A percentile compares a stretch with the other conserved stretches of the same genome.
phyloP scores from a whole-genome alignment of 352 stramenopile genomes.

The Globisporangium nodosum region DNA sequence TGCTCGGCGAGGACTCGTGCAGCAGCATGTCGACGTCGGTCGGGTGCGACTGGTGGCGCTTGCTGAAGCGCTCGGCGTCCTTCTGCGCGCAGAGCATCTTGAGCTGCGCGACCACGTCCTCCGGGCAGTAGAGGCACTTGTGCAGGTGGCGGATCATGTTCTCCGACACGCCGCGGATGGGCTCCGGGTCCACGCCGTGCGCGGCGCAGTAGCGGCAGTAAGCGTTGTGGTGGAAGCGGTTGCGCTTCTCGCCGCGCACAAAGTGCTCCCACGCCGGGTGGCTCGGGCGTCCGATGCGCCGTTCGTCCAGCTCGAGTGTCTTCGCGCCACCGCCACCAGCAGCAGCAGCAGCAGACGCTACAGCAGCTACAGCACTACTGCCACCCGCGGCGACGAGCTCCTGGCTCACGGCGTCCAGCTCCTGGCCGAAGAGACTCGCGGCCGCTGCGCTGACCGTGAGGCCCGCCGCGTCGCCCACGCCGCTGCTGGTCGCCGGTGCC shows the following conservation, averaged over 20 bases:
- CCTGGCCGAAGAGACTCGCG: slow-evolving; percentile 12
- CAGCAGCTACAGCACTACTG: background rate
- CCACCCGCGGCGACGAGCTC: background rate
- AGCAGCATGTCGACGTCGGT: slow-evolving; percentile 33
- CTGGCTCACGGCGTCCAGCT: slow-evolving; percentile 12
- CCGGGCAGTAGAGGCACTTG: slow-evolving; percentile 69
- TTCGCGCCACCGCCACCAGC: background rate
- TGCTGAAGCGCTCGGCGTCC: slow-evolving; percentile 67
- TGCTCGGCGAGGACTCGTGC: slow-evolving; percentile 23
- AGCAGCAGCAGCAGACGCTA: background rate
- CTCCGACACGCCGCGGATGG: slow-evolving; percentile 61
- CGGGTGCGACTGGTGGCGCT: slow-evolving; percentile 42
- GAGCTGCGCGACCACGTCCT: slow-evolving; percentile 61
- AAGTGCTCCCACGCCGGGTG: slow-evolving; percentile 81
- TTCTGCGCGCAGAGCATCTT: slow-evolving; percentile 64
- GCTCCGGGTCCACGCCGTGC: slow-evolving; percentile 37
- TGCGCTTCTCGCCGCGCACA: slow-evolving; percentile 68
- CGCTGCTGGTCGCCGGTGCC: slow-evolving; percentile 1
- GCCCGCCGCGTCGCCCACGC: background rate
- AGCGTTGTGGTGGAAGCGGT: slow-evolving; percentile 78
- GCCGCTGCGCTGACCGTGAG: background rate
- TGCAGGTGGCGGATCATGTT: slow-evolving; percentile 86
- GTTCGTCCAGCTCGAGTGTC: slow-evolving; percentile 36
- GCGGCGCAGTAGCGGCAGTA: slow-evolving; percentile 68
- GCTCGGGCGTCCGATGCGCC: slow-evolving; percentile 63